Conservation (phyloP, 1,284 basidiomycete species). For the Coniferiporia weirii region DNA sequence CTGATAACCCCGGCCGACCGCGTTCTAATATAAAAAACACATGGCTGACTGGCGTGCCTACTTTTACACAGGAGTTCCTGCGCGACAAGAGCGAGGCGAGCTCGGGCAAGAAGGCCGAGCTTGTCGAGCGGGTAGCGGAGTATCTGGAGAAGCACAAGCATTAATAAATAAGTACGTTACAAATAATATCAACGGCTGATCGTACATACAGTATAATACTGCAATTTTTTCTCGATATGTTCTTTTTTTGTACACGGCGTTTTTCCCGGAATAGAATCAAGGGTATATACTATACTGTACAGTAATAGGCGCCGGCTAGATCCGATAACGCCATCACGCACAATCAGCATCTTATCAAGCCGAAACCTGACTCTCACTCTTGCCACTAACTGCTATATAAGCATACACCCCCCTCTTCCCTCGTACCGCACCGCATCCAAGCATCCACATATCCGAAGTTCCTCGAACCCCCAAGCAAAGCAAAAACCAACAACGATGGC, state of each 20-base stretch:
- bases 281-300: too few relatives aligned
- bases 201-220: too few relatives aligned
- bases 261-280: too few relatives aligned
- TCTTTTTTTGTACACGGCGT: too few relatives aligned
- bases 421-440: too few relatives aligned
- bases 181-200: neutral
- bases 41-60: neutral
- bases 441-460: too few relatives aligned
- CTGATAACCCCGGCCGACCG: constrained; percentile 15
- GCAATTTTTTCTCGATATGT: too few relatives aligned
- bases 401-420: neutral
- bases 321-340: constrained; percentile 7
- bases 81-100: constrained; percentile 54
- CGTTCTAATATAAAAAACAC: too few relatives aligned
- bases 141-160: constrained; percentile 49
- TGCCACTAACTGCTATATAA: neutral
- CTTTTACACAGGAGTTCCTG: constrained; percentile 64
- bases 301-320: constrained; percentile 8
- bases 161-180: neutral
- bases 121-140: constrained; percentile 55
- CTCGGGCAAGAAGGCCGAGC: constrained; percentile 66
- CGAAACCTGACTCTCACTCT: neutral
- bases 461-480: too few relatives aligned
- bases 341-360: constrained; percentile 15
- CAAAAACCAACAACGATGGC: too few relatives aligned